phyloP scores from a whole-genome alignment of 2,329 filamentous ascomycete species.

The Clarireedia monteithiana region DNA sequence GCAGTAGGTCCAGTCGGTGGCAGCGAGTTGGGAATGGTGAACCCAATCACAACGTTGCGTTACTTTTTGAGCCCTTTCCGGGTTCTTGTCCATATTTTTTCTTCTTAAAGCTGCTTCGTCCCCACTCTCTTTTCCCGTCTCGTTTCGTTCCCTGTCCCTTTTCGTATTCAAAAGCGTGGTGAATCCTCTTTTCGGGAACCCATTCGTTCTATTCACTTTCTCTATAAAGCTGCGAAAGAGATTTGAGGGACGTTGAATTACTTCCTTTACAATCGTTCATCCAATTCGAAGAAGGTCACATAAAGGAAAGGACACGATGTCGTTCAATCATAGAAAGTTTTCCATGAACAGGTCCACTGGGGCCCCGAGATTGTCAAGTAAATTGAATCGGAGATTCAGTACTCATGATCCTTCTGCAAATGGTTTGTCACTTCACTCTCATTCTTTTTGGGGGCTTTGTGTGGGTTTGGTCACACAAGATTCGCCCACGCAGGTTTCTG shows the following conservation, averaged over 20 bases:
- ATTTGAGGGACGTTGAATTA: background rate
- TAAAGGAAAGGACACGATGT: slow-evolving; percentile 18
- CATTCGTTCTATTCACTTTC: slow-evolving; percentile 1
- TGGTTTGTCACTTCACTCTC: slow-evolving; percentile 36
- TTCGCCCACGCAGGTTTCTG: background rate
- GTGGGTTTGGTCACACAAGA: no score
- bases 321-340: slow-evolving; percentile 52
- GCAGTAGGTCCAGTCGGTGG: background rate
- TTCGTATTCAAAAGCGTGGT: background rate
- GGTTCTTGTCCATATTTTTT: background rate
- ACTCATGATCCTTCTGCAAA: slow-evolving; percentile 47
- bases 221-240: background rate
- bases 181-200: background rate
- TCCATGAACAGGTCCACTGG: slow-evolving; percentile 61
- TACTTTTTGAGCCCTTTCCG: background rate
- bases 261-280: background rate
- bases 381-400: slow-evolving; percentile 45
- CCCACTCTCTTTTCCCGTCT: background rate
- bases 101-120: background rate
- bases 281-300: background rate
- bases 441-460: background rate
- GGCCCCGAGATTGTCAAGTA: slow-evolving; percentile 42
- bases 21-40: background rate
- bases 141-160: background rate
- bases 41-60: background rate